These are phyloP conservation scores for Diplodia intermedia DNA, from an alignment of 2,329 filamentous ascomycete genomes.

Conservation along the genomic window DNA sequence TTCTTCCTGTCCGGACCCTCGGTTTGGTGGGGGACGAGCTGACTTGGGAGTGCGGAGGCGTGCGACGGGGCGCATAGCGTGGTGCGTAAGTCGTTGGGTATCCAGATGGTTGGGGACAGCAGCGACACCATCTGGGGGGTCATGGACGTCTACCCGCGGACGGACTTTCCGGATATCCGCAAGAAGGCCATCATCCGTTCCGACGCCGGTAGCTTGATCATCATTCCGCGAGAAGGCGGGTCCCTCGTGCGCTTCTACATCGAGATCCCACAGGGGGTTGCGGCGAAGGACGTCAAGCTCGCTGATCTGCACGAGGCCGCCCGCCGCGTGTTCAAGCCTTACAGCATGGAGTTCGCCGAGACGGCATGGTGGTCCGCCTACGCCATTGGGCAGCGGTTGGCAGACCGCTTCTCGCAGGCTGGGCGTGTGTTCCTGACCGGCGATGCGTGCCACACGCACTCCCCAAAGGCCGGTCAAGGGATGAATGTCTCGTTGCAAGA, in stretches of 20 bases:
- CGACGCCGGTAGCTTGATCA: conserved; percentile 54
- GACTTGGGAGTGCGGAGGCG: conserved; percentile 37
- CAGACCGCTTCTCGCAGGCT: conserved; percentile 70
- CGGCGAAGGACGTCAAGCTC: conserved; percentile 60
- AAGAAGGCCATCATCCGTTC: conserved; percentile 59
- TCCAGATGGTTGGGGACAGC: conserved; percentile 66
- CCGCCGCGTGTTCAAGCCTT: conserved; percentile 59
- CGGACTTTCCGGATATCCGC: conserved; percentile 59
- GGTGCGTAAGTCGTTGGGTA: conserved; percentile 59
- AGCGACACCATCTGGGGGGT: conserved; percentile 65
- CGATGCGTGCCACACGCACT: conserved; percentile 73
- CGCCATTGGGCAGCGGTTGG: conserved; percentile 73
- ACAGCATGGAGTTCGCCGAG: conserved; percentile 39
- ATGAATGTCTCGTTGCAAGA: conserved; percentile 69
- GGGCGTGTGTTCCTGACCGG: conserved; percentile 72
- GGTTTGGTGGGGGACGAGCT: background rate
- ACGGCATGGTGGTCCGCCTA: conserved; percentile 77
- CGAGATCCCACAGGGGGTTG: conserved; percentile 58
- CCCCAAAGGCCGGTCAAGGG: conserved; percentile 73
- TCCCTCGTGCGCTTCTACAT: conserved; percentile 69
- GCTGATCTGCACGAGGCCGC: conserved; percentile 58
- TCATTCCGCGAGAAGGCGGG: conserved; percentile 62
- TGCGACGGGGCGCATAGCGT: conserved; percentile 62
- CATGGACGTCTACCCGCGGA: conserved; percentile 60
- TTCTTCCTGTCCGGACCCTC: too few relatives aligned